Percentiles rank a stretch among this genome's conserved stretches.
These are phyloP conservation scores for Apiotrichum porosum DNA, from an alignment of 1,284 basidiomycete genomes.

Conservation along the genomic window DNA sequence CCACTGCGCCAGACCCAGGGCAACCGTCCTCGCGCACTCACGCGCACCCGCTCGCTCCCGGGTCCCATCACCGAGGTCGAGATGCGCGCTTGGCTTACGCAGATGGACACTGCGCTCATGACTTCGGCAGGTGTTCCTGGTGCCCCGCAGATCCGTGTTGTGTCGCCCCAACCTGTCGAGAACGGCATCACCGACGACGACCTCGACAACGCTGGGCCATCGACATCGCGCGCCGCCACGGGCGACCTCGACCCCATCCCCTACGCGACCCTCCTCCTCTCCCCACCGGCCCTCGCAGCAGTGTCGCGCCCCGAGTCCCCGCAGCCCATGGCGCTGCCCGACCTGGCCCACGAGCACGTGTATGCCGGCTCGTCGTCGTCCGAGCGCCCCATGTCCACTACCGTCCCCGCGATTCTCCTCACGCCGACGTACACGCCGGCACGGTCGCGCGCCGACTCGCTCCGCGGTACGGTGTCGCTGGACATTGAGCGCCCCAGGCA, in stretches of 20 bases:
- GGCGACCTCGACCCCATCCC: slow-evolving; percentile 3
- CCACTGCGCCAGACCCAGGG: not conserved
- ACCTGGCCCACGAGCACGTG: slow-evolving; percentile 13
- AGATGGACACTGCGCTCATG: slow-evolving; percentile 19
- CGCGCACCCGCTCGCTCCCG: slow-evolving; percentile 30
- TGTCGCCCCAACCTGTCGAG: not conserved
- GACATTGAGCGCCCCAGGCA: slow-evolving; percentile 15
- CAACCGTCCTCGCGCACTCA: slow-evolving; percentile 11
- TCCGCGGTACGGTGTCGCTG: slow-evolving; percentile 15
- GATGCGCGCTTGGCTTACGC: slow-evolving; percentile 29
- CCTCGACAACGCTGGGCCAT: not conserved
- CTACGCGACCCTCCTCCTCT: slow-evolving; percentile 6
- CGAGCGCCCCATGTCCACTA: not conserved
- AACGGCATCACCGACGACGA: not conserved
- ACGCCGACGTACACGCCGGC: slow-evolving; percentile 12
- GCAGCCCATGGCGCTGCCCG: not conserved
- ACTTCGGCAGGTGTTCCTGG: not conserved
- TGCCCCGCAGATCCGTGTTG: not conserved
- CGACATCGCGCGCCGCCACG: not conserved
- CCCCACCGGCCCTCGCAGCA: not conserved
- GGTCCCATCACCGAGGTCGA: slow-evolving; percentile 33
- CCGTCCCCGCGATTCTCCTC: slow-evolving; percentile 10
- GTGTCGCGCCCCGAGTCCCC: not conserved
- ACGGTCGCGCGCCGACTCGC: slow-evolving; percentile 1
- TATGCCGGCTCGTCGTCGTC: not conserved